phyloP scores from a whole-genome alignment of 495 filamentous ascomycete species.

The Penicillium coffeae region DNA sequence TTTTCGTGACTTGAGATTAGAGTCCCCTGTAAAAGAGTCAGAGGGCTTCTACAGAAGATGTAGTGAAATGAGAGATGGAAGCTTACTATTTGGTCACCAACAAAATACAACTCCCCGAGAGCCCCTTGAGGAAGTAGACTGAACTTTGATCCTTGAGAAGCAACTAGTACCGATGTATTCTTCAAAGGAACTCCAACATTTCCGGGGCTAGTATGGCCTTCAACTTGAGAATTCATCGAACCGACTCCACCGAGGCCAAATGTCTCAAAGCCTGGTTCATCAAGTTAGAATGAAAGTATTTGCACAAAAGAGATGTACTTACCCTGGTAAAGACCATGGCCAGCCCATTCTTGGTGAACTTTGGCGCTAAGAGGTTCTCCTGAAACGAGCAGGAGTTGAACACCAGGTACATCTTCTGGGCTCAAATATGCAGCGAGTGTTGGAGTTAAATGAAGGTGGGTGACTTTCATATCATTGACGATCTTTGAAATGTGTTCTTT shows the following conservation, averaged over 20 bases:
- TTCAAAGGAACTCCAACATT: slow-evolving; percentile 62
- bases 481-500: slow-evolving; percentile 59
- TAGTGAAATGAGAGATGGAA: background rate
- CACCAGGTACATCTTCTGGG: slow-evolving; percentile 57
- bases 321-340: slow-evolving; percentile 64
- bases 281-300: background rate
- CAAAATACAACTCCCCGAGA: slow-evolving; percentile 76
- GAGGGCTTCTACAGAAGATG: background rate
- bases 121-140: slow-evolving; percentile 58
- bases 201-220: slow-evolving; percentile 41
- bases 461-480: slow-evolving; percentile 56
- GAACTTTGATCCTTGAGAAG: slow-evolving; percentile 38
- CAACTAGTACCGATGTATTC: slow-evolving; percentile 69
- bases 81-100: slow-evolving; percentile 68
- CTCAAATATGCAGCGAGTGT: slow-evolving; percentile 66
- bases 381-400: slow-evolving; percentile 64
- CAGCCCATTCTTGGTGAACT: slow-evolving; percentile 63
- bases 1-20: background rate
- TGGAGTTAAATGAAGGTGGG: slow-evolving; percentile 75
- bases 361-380: slow-evolving; percentile 67
- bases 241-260: slow-evolving; percentile 74
- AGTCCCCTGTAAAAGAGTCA: background rate
- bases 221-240: slow-evolving; percentile 52
- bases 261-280: slow-evolving; percentile 57
- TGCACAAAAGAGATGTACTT: slow-evolving; percentile 3